A percentile compares a stretch with the other conserved stretches of the same genome.
These are phyloP conservation scores for Rhytidiadelphus loreus DNA, from an alignment of 225 moss, liverwort and hornwort species.

Conservation along the genomic window DNA sequence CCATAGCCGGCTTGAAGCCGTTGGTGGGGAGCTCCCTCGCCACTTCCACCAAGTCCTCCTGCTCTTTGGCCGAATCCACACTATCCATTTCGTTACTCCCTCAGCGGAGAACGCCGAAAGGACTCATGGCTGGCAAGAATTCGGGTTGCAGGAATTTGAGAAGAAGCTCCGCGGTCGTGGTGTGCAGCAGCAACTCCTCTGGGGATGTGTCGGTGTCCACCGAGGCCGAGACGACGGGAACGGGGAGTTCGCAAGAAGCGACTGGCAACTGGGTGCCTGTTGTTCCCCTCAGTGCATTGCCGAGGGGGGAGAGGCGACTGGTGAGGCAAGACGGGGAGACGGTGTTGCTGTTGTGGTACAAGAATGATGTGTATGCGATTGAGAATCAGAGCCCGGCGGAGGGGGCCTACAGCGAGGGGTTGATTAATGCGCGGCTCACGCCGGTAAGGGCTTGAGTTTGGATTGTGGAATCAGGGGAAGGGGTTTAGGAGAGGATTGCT, in stretches of 20 bases:
- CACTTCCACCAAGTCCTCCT: not conserved
- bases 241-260: conserved; percentile 7
- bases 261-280: conserved; percentile 77
- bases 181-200: conserved; percentile 14
- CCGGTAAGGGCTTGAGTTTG: conserved; percentile 16
- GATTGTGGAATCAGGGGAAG: not conserved
- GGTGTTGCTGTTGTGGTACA: conserved; percentile 84
- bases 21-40: not conserved
- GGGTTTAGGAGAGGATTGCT: not conserved
- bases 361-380: conserved; percentile 71
- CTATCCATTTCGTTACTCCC: not conserved
- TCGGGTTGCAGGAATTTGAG: not conserved
- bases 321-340: conserved; percentile 86
- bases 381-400: conserved; percentile 96
- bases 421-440: conserved; percentile 86
- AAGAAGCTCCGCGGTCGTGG: not conserved
- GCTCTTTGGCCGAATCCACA: not conserved
- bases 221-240: not conserved
- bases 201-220: conserved; percentile 52
- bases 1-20: conserved; percentile 30
- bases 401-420: conserved; percentile 88
- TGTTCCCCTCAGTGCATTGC: conserved; percentile 65
- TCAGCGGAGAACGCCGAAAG: not conserved
- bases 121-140: not conserved
- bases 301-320: conserved; percentile 73